Conservation (phyloP, 306 rosid genomes). For the Rosa lucieae region DNA sequence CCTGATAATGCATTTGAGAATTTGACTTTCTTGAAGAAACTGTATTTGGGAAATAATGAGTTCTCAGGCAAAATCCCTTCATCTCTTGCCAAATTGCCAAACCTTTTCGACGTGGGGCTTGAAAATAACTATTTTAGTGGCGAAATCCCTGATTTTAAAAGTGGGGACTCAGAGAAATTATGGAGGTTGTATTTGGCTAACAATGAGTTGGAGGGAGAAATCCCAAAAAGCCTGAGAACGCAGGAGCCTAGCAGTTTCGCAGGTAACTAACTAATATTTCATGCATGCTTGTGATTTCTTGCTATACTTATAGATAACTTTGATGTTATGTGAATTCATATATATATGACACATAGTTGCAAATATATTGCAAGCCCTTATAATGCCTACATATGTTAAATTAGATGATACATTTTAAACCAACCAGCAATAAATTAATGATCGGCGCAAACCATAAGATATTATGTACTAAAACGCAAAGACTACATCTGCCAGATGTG, state of each 20-base stretch:
- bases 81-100: conserved; percentile 55
- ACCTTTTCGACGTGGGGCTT: conserved; percentile 49
- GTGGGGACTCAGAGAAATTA: not conserved
- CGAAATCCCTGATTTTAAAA: conserved; percentile 51
- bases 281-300: not conserved
- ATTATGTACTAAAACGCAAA: too few relatives aligned
- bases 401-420: too few relatives aligned
- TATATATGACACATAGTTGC: too few relatives aligned
- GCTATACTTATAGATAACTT: not conserved
- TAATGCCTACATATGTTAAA: too few relatives aligned
- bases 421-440: too few relatives aligned
- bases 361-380: too few relatives aligned
- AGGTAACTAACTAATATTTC: conserved; percentile 34
- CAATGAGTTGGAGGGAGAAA: conserved; percentile 69
- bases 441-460: too few relatives aligned
- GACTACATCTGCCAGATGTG: not conserved
- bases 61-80: conserved; percentile 69
- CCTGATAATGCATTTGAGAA: conserved; percentile 61
- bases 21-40: conserved; percentile 53
- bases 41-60: conserved; percentile 52
- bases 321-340: not conserved
- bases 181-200: conserved; percentile 55
- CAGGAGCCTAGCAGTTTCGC: conserved; percentile 41
- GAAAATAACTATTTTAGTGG: conserved; percentile 79
- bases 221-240: conserved; percentile 49